Base-by-base conservation (phyloP, 192 early-diverging fungal species). In the Backusella australiensis region DNA sequence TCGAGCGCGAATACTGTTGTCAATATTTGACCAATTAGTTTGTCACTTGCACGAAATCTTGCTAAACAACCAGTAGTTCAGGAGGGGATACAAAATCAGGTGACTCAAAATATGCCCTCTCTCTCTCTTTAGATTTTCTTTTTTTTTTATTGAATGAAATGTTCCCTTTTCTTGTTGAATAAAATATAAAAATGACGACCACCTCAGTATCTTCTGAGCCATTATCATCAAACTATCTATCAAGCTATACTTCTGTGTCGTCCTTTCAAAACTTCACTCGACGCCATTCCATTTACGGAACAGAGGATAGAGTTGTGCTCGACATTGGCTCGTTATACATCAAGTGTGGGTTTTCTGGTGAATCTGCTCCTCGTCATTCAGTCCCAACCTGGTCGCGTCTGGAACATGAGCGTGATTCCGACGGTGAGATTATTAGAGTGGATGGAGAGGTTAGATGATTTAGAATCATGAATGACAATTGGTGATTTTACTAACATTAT, bases 301-400 rank as follows among this genome's bases (percentile, higher is more conserved):
- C 91, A 69, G 96, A 96, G 82, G 95, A 97, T 68, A 86, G 93
- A 6, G 89, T 97, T 26, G 91, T 97, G 9, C 87, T 97, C 9
- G 96, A 97, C 79, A 85, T 97, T 66, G 95, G 96, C 19, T 90
- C 93, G 0, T 83, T 88, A 36, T 92, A 92, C 70, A 84, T 96
- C 71, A 94, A 94, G 21, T 94, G 91, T 74, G 96, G 96, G 0
- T 93, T 95, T 82, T 94, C 93, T 4, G 94, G 94, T 26, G 96
- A 97, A 81, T 76, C 91, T 4, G 82, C 86, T 34, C 96, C 96
- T 6, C 84, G 95, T 34, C 88, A 93, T 80, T 84, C 85, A 38
- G 76, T 91, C n/a, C 81, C 90, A 34, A 83, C 91, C 39, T 84
- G 75, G 82, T 79, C 84, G 79, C 68, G 76, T 72, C 63, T 85